Percentiles rank a stretch among this genome's conserved stretches.
Conservation (phyloP, 1,139 yeast species). For the Saccharomyces hybrid region DNA sequence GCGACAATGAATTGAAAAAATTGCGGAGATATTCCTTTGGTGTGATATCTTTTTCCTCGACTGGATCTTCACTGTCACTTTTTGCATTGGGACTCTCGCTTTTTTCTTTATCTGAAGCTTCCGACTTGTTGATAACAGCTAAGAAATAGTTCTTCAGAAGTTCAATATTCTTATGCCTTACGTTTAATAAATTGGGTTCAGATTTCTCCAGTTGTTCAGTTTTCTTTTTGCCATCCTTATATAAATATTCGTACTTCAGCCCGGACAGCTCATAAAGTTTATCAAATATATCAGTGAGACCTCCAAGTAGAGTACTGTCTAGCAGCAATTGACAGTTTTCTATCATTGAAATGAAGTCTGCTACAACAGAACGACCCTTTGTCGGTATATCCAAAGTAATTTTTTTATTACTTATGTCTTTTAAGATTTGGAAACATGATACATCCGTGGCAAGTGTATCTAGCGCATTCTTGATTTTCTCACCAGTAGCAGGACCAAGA, state of each 20-base stretch:
- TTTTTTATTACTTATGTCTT: conserved; percentile 13
- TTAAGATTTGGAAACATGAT: conserved; percentile 22
- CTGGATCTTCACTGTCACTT: background rate
- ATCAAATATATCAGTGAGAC: conserved; percentile 23
- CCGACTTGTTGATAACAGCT: conserved; percentile 18
- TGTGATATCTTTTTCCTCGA: background rate
- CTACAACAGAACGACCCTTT: conserved; percentile 19
- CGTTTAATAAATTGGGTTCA: conserved; percentile 19
- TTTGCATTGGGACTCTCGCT: background rate
- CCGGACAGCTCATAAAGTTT: conserved; percentile 28
- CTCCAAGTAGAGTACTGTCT: conserved; percentile 15
- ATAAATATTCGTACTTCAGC: conserved; percentile 21
- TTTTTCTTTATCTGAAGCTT: background rate
- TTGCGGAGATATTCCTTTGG: conserved; percentile 37
- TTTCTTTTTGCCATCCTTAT: conserved; percentile 24
- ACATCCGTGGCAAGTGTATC: conserved; percentile 7
- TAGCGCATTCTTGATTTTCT: conserved; percentile 33
- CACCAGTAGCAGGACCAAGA: conserved; percentile 54
- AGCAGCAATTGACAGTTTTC: conserved; percentile 17
- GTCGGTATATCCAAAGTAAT: conserved; percentile 15
- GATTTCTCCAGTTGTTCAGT: conserved; percentile 6
- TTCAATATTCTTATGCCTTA: conserved; percentile 36
- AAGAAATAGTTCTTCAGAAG: conserved; percentile 42
- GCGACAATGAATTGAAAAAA: conserved; percentile 54
- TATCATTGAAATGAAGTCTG: conserved; percentile 20